phyloP scores from a whole-genome alignment of 306 rosid genomes.

The Dryas drummondii region DNA sequence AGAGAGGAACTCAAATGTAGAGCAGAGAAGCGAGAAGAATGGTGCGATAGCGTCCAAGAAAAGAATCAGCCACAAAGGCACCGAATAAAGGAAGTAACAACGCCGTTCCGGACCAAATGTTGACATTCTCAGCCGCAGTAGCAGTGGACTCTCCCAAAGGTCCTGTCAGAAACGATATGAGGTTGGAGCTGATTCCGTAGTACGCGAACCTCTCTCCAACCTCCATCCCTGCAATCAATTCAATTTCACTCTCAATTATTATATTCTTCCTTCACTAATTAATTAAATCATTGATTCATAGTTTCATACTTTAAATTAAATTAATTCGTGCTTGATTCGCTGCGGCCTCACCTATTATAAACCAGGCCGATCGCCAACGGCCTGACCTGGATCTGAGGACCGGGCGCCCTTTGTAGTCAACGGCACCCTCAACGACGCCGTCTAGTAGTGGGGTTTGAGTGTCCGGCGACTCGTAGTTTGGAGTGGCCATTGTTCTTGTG shows the following conservation, averaged over 20 bases:
- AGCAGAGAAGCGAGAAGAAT: constrained; percentile 41
- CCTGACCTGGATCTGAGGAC: constrained; percentile 38
- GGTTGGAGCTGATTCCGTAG: constrained; percentile 46
- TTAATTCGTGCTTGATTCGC: neutral
- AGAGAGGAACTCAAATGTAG: constrained; percentile 39
- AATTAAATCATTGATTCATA: neutral
- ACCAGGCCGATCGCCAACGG: constrained; percentile 46
- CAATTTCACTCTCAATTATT: no score
- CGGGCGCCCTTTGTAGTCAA: constrained; percentile 36
- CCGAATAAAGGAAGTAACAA: constrained; percentile 50
- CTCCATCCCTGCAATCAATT: constrained; percentile 35
- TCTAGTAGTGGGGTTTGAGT: constrained; percentile 32
- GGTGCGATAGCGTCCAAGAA: constrained; percentile 59
- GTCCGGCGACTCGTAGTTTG: neutral
- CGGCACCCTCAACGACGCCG: constrained; percentile 34
- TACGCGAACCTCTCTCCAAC: constrained; percentile 55
- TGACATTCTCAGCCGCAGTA: constrained; percentile 49
- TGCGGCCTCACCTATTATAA: constrained; percentile 32
- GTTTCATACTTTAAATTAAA: neutral
- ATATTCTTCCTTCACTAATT: no score
- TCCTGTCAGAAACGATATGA: constrained; percentile 48
- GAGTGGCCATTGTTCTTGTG: neutral
- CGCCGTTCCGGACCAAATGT: constrained; percentile 54
- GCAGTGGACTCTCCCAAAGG: constrained; percentile 51
- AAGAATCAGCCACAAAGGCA: constrained; percentile 53